Evolutionary conservation across 2,329 filamentous ascomycete species (phyloP).

Genomic region (Colletotrichum sp.): DNA sequence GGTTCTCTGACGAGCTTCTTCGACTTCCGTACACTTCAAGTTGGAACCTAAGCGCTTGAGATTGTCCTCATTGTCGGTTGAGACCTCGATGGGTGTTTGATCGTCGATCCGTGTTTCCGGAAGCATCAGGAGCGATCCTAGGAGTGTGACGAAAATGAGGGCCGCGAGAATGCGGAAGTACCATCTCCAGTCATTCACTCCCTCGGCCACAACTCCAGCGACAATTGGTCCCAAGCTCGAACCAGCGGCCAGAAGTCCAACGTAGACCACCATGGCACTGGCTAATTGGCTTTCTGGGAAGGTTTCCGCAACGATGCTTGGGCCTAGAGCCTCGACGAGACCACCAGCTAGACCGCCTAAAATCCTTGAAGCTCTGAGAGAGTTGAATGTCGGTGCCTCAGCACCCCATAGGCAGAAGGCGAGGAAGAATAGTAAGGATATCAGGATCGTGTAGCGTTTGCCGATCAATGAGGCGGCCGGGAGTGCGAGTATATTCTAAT

Average conservation of each 20-base stretch:
- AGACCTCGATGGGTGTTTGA: not conserved
- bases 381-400: slow-evolving; percentile 15
- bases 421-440: slow-evolving; percentile 23
- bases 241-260: slow-evolving; percentile 23
- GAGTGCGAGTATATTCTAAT: slow-evolving; percentile 22
- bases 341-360: slow-evolving; percentile 21
- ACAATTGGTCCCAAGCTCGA: slow-evolving; percentile 24
- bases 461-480: slow-evolving; percentile 21
- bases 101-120: slow-evolving; percentile 20
- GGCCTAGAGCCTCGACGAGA: slow-evolving; percentile 23
- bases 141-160: slow-evolving; percentile 20
- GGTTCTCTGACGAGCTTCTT: not conserved
- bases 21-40: not conserved
- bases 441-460: slow-evolving; percentile 25
- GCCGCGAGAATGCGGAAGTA: slow-evolving; percentile 20
- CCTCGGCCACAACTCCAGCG: slow-evolving; percentile 15
- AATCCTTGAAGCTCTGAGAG: slow-evolving; percentile 10
- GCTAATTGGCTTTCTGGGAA: slow-evolving; percentile 23
- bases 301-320: slow-evolving; percentile 21
- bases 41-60: not conserved
- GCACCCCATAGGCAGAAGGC: slow-evolving; percentile 22
- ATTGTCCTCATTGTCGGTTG: not conserved
- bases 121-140: slow-evolving; percentile 22
- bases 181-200: slow-evolving; percentile 23
- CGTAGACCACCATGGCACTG: slow-evolving; percentile 27